These are phyloP conservation scores for Lodderomyces metapsilosis DNA, from an alignment of 1,139 yeast genomes.

Conservation along the genomic window DNA sequence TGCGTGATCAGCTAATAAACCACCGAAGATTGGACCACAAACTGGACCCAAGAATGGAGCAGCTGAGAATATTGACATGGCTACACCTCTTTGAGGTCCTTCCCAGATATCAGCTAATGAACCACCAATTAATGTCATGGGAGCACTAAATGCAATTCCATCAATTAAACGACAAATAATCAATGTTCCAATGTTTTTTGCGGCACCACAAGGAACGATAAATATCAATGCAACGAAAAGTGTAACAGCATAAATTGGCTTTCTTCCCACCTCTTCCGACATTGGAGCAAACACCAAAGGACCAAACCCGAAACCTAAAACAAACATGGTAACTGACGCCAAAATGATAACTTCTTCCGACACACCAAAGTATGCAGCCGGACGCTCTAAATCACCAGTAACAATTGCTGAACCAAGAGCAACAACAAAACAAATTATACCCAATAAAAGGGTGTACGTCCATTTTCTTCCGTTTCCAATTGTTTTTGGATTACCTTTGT, in stretches of 20 bases:
- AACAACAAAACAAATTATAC: slow-evolving; percentile 54
- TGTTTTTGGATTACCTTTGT: slow-evolving; percentile 57
- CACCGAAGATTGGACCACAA: slow-evolving; percentile 55
- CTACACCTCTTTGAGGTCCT: slow-evolving; percentile 65
- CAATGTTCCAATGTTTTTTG: slow-evolving; percentile 68
- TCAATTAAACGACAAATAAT: slow-evolving; percentile 64
- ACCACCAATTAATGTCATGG: slow-evolving; percentile 80
- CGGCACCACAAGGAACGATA: slow-evolving; percentile 71
- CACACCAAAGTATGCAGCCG: slow-evolving; percentile 52
- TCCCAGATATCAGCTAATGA: slow-evolving; percentile 73
- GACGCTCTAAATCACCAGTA: slow-evolving; percentile 59
- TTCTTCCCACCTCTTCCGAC: slow-evolving; percentile 69
- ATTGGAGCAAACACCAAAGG: slow-evolving; percentile 73
- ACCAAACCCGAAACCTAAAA: slow-evolving; percentile 77
- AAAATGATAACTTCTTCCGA: slow-evolving; percentile 56
- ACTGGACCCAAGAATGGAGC: slow-evolving; percentile 63
- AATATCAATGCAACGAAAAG: slow-evolving; percentile 60
- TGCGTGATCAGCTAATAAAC: slow-evolving; percentile 61
- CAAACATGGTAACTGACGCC: slow-evolving; percentile 56
- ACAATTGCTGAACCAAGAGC: slow-evolving; percentile 63
- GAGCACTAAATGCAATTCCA: slow-evolving; percentile 75
- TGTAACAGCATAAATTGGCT: slow-evolving; percentile 55
- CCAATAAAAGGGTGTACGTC: slow-evolving; percentile 52
- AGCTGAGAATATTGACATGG: slow-evolving; percentile 56
- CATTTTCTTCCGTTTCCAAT: slow-evolving; percentile 45